Evolutionary conservation across 805 yeast species (phyloP).

Genomic region (Suhomyces vadensis): DNA sequence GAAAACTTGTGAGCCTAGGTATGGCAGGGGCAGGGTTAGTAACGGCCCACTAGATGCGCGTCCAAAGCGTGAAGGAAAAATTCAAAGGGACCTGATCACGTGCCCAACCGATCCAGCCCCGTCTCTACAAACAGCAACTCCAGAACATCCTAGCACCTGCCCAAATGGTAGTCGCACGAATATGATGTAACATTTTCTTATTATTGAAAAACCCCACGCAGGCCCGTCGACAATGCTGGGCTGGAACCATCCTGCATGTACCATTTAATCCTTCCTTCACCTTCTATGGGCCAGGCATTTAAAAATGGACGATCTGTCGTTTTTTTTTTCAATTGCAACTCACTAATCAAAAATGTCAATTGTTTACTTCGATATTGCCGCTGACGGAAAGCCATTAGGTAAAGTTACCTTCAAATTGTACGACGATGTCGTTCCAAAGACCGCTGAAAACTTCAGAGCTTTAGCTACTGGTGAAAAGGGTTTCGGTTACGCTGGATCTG

Average conservation of each 20-base stretch:
- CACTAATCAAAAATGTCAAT: conserved; percentile 48
- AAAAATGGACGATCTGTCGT: conserved; percentile 4
- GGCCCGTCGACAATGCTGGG: not conserved
- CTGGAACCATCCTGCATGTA: conserved; percentile 6
- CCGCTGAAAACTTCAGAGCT: conserved; percentile 95
- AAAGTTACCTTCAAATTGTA: conserved; percentile 84
- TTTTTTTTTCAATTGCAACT: conserved; percentile 4
- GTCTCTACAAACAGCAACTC: too few species aligned
- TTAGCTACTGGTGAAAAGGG: conserved; percentile 62
- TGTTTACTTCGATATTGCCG: conserved; percentile 81
- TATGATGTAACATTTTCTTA: conserved; percentile 7
- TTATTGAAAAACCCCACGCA: conserved; percentile 3
- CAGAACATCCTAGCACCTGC: too few species aligned
- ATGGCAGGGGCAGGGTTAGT: not conserved
- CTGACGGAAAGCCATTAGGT: conserved; percentile 69
- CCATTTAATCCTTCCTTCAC: conserved; percentile 1
- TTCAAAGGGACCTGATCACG: too few species aligned
- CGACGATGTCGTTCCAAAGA: conserved; percentile 91
- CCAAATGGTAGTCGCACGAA: conserved; percentile 1
- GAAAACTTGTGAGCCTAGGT: not conserved
- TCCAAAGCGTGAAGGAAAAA: conserved; percentile 1
- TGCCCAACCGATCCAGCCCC: not conserved
- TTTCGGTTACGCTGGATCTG: conserved; percentile 45
- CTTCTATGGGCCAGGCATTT: conserved; percentile 7
- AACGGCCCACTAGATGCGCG: not conserved